Evolutionary conservation across 306 rosid species (phyloP).

Genomic region (Dalbergia oliveri): DNA sequence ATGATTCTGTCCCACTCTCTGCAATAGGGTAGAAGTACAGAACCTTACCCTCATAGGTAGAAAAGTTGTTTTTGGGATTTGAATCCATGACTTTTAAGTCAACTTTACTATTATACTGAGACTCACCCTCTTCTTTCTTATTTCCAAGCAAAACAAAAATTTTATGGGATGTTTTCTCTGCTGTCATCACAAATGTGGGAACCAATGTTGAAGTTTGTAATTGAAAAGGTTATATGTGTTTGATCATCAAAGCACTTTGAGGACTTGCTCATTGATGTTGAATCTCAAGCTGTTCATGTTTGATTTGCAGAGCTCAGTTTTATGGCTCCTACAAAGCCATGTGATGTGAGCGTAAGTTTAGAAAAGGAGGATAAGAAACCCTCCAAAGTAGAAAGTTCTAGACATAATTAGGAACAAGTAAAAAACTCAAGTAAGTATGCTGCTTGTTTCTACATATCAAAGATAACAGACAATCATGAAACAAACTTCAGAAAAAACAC

Average conservation of each 20-base stretch:
- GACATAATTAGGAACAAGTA: not conserved
- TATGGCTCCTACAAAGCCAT: not conserved
- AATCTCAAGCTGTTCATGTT: not conserved
- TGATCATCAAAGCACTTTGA: not conserved
- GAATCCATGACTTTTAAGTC: too few species aligned
- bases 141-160: not conserved
- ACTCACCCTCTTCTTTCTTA: too few species aligned
- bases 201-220: not conserved
- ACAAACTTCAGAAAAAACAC: not conserved
- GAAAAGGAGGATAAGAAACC: not conserved
- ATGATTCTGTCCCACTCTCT: not conserved
- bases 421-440: not conserved
- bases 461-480: not conserved
- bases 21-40: too few species aligned
- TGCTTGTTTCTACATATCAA: not conserved
- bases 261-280: not conserved
- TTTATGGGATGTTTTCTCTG: not conserved
- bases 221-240: not conserved
- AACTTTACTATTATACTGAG: too few species aligned
- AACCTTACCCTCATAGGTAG: too few species aligned
- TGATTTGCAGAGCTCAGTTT: constrained; percentile 2
- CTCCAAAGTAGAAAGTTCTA: not conserved
- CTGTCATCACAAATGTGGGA: not conserved
- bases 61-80: too few species aligned
- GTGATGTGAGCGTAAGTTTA: too few species aligned